Conservation (phyloP, 345 rosid genomes). For the Schrenkiella parvula region DNA sequence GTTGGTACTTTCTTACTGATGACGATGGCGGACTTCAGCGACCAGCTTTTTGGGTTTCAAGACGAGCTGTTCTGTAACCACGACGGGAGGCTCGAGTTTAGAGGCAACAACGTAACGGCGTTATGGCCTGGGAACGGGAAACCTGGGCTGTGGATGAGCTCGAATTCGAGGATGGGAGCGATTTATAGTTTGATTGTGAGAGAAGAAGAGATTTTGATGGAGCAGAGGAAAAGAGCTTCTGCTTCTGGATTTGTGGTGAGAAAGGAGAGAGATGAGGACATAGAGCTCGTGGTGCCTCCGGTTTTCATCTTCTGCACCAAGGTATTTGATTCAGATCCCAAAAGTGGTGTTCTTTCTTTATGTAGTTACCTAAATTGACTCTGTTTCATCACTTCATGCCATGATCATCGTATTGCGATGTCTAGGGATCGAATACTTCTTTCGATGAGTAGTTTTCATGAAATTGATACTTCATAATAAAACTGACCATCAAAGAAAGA, state of each 20-base stretch:
- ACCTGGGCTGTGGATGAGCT: constrained; percentile 86
- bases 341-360: not conserved
- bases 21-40: constrained; percentile 96
- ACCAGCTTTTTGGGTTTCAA: constrained; percentile 74
- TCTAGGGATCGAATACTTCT: not conserved
- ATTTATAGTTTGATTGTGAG: constrained; percentile 57
- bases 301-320: constrained; percentile 58
- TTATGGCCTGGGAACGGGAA: constrained; percentile 93
- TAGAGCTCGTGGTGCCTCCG: constrained; percentile 76
- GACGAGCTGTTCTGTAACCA: constrained; percentile 58
- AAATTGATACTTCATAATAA: not conserved
- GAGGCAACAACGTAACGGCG: constrained; percentile 49
- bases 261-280: constrained; percentile 55
- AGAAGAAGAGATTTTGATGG: constrained; percentile 70
- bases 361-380: not conserved
- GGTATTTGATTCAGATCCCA: constrained; percentile 1
- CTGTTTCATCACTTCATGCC: not conserved
- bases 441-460: not conserved
- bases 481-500: not conserved
- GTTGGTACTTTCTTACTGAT: constrained; percentile 64
- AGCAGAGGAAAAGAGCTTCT: constrained; percentile 43
- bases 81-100: constrained; percentile 63
- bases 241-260: constrained; percentile 39
- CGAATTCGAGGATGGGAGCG: constrained; percentile 77
- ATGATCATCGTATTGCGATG: not conserved